Percentiles rank a stretch among this genome's conserved stretches.
These are phyloP conservation scores for Blastocystis sp. DNA, from an alignment of 352 stramenopile species.

Conservation along the genomic window DNA sequence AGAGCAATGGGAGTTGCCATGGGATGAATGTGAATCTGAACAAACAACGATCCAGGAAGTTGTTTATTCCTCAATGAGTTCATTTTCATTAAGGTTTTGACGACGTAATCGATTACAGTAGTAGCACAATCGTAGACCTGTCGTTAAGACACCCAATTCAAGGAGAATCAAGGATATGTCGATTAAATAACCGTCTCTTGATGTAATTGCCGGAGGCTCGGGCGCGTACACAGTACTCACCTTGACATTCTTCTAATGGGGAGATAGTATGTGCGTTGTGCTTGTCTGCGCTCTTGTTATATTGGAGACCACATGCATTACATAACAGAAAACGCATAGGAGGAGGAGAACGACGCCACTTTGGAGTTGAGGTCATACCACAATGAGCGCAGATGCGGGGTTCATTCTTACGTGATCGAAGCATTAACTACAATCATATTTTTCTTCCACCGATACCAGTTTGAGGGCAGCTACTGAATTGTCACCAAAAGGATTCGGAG, in stretches of 20 bases:
- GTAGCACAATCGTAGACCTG: constrained; percentile 39
- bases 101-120: constrained; percentile 45
- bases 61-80: not conserved
- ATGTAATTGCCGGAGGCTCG: constrained; percentile 19
- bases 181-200: constrained; percentile 27
- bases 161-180: constrained; percentile 38
- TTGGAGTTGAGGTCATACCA: constrained; percentile 34
- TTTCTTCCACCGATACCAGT: not conserved
- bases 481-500: constrained; percentile 10
- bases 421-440: not conserved
- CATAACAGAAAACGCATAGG: constrained; percentile 40
- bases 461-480: constrained; percentile 14
- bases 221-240: constrained; percentile 34
- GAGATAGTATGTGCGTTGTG: constrained; percentile 18
- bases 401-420: not conserved
- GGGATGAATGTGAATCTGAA: too few relatives aligned
- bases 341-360: constrained; percentile 40
- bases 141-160: not conserved
- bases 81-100: not conserved
- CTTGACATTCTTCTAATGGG: constrained; percentile 48
- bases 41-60: too few relatives aligned
- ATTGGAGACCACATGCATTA: constrained; percentile 52
- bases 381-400: constrained; percentile 32
- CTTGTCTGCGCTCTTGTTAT: not conserved
- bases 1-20: not conserved